Conservation (phyloP, 2,329 filamentous ascomycete genomes). For the Myriosclerotinia scirpicola region DNA sequence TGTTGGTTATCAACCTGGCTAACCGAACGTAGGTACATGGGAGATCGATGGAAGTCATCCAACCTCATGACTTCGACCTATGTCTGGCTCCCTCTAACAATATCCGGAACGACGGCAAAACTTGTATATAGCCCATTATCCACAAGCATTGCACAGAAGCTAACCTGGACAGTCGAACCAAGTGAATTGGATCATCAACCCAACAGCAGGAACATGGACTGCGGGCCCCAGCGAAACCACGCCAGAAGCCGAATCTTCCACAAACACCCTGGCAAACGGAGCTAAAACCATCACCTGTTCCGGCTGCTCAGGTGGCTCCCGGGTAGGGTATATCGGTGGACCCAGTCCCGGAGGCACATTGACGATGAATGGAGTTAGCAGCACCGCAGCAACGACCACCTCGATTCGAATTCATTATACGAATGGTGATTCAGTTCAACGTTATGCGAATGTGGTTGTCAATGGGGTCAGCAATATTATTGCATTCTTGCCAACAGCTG, state of each 20-base stretch:
- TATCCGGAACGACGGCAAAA: constrained; percentile 52
- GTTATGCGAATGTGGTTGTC: constrained; percentile 55
- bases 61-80: constrained; percentile 63
- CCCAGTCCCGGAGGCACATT: constrained; percentile 46
- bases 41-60: constrained; percentile 63
- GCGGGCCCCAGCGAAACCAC: constrained; percentile 48
- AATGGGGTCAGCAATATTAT: constrained; percentile 53
- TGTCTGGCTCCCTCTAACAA: constrained; percentile 60
- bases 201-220: constrained; percentile 46
- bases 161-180: constrained; percentile 44
- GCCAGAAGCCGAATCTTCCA: constrained; percentile 53
- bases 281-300: constrained; percentile 51
- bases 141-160: background rate
- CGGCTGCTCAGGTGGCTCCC: constrained; percentile 50
- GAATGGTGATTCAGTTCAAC: constrained; percentile 54
- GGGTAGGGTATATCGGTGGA: constrained; percentile 58
- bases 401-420: constrained; percentile 56
- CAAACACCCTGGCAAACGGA: constrained; percentile 45
- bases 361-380: constrained; percentile 49
- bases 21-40: constrained; percentile 54
- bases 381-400: constrained; percentile 46
- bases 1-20: background rate
- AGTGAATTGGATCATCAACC: constrained; percentile 56
- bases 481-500: constrained; percentile 54
- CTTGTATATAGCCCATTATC: constrained; percentile 39